Conservation (phyloP, 345 rosid species). For the Schrenkiella parvula region DNA sequence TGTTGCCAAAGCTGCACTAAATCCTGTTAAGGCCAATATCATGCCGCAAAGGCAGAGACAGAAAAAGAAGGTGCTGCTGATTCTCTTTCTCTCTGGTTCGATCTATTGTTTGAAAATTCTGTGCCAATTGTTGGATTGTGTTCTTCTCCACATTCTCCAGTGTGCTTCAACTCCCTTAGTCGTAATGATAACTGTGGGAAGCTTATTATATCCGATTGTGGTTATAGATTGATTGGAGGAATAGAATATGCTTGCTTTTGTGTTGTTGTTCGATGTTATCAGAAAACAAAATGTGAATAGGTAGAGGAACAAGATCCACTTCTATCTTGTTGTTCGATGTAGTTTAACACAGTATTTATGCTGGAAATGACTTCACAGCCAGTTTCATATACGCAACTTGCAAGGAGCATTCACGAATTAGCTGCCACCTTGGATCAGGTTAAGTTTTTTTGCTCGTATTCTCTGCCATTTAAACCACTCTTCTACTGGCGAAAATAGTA, state of each 20-base stretch:
- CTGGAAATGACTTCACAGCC: constrained; percentile 51
- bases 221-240: constrained; percentile 1
- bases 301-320: not conserved
- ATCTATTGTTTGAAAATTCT: not conserved
- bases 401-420: constrained; percentile 96
- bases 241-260: not conserved
- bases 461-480: not conserved
- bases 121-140: not conserved
- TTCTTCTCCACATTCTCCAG: not conserved
- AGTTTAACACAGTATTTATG: not conserved
- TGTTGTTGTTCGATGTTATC: not conserved
- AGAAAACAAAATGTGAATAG: not conserved
- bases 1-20: constrained; percentile 82
- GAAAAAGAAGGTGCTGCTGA: constrained; percentile 51
- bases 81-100: constrained; percentile 5
- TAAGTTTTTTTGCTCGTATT: constrained; percentile 8
- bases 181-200: not conserved
- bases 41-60: constrained; percentile 69
- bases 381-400: constrained; percentile 94
- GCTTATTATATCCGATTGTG: not conserved
- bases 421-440: constrained; percentile 98
- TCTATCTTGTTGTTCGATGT: not conserved
- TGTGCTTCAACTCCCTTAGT: not conserved
- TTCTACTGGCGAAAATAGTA: not conserved
- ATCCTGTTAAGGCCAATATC: constrained; percentile 67